Evolutionary conservation across 2,329 filamentous ascomycete genomes (phyloP).

Genomic region (Diaporthe longicolla): DNA sequence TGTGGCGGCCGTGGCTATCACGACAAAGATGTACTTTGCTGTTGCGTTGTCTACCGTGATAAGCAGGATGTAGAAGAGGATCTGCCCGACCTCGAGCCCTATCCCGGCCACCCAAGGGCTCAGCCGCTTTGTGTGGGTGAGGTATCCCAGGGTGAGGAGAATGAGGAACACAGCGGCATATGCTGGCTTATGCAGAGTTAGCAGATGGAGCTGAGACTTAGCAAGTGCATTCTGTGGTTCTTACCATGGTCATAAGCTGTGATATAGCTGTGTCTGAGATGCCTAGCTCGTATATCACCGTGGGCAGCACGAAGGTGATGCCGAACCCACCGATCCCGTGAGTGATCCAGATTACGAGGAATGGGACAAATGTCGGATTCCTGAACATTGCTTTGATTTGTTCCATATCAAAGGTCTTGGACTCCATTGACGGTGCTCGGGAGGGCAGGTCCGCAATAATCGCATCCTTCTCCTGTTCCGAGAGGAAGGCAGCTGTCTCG

Average conservation of each 20-base stretch:
- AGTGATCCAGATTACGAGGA: constrained; percentile 48
- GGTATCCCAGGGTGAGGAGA: constrained; percentile 45
- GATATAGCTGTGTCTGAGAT: constrained; percentile 48
- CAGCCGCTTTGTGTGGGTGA: constrained; percentile 45
- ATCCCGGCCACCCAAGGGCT: constrained; percentile 47
- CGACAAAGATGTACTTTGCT: constrained; percentile 57
- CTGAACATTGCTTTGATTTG: constrained; percentile 46
- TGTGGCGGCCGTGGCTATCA: constrained; percentile 55
- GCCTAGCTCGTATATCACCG: constrained; percentile 49
- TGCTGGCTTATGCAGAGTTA: constrained; percentile 11
- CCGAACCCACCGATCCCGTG: constrained; percentile 50
- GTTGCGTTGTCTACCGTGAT: constrained; percentile 53
- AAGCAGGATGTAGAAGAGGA: constrained; percentile 56
- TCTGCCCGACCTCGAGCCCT: constrained; percentile 51
- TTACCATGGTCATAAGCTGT: constrained; percentile 49
- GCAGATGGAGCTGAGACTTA: neutral
- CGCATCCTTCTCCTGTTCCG: constrained; percentile 43
- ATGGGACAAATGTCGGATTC: constrained; percentile 46
- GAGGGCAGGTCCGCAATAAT: constrained; percentile 46
- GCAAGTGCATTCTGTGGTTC: neutral
- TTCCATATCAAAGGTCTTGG: constrained; percentile 44
- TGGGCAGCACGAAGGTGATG: constrained; percentile 48
- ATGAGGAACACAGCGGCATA: constrained; percentile 46
- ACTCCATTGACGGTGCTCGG: constrained; percentile 45
- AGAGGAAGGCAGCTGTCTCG: constrained; percentile 46